Percentiles rank a stretch among this genome's conserved stretches.
These are phyloP conservation scores for Lophium mytilinum DNA, from an alignment of 495 filamentous ascomycete genomes.

Conservation along the genomic window DNA sequence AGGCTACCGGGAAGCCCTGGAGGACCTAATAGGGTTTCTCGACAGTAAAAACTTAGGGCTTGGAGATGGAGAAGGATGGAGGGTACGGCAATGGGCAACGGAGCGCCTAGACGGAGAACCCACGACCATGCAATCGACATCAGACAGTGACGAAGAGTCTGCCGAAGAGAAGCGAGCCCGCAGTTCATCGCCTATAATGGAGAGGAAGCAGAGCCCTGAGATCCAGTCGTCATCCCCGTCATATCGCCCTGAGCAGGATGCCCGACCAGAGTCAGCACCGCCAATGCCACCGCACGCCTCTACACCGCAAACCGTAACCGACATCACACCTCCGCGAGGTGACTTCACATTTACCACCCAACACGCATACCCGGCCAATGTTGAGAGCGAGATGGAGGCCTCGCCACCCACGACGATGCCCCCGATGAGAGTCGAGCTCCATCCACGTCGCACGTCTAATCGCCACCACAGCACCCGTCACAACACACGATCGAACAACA, in stretches of 20 bases:
- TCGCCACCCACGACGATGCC: slow-evolving; percentile 34
- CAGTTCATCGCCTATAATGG: slow-evolving; percentile 53
- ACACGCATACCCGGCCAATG: slow-evolving; percentile 50
- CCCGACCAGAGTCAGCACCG: slow-evolving; percentile 39
- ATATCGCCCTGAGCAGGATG: slow-evolving; percentile 4
- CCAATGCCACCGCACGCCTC: slow-evolving; percentile 5
- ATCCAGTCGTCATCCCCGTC: slow-evolving; percentile 32
- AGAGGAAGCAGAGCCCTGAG: slow-evolving; percentile 40
- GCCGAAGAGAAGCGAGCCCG: slow-evolving; percentile 47
- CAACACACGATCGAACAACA: slow-evolving; percentile 38
- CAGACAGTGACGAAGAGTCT: slow-evolving; percentile 71
- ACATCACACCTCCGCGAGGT: slow-evolving; percentile 33
- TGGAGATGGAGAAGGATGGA: slow-evolving; percentile 71
- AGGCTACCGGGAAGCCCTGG: slow-evolving; percentile 90
- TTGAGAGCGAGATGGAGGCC: slow-evolving; percentile 56
- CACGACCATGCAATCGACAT: slow-evolving; percentile 35
- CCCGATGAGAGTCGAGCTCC: slow-evolving; percentile 43
- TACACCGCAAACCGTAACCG: slow-evolving; percentile 6
- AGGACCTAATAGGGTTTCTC: slow-evolving; percentile 77
- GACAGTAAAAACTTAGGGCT: slow-evolving; percentile 72
- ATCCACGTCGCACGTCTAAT: slow-evolving; percentile 46
- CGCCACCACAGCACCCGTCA: slow-evolving; percentile 35
- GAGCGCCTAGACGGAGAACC: slow-evolving; percentile 59
- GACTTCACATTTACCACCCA: slow-evolving; percentile 66
- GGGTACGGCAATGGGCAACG: slow-evolving; percentile 74